Base-by-base conservation (phyloP, 257 asterid species). In the Cynanchum wilfordii region DNA sequence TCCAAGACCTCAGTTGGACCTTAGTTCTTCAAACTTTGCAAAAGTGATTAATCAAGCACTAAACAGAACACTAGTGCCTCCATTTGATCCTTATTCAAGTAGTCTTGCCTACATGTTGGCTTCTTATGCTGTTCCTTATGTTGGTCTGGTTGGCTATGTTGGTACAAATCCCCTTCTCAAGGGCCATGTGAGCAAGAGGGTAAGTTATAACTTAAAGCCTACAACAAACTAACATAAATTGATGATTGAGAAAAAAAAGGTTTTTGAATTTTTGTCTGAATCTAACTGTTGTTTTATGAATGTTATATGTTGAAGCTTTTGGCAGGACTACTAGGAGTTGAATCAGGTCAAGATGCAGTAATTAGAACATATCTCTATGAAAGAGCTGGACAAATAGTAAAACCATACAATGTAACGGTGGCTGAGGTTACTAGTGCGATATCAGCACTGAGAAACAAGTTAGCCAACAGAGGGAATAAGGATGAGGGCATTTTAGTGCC, bases 321-420 rank as follows among this genome's bases (percentile, higher is more conserved):
- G 77, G 88, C 77, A 69, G 88, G 88, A 33, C 73, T 87, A 11
- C 29, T 85, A 25, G 89, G 88, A 20, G 78, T 60, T 10, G 91
- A 85, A 75, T 58, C 77, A 0, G 84, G 81, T 55, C 88, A 87
- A 57, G 91, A 87, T 56, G 89, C 88, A 24, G 79, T 78, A 1
- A 79, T 87, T 13, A 78, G 89, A 19, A 47, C 19, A 50, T 70
- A 81, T 36, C 82, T 87, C 12, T 83, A 79, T 71, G 67, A 83
- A 15, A 66, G 82, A 38, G 82, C 80, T 17, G 7, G 33, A 0
- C 58, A 62, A 68, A 50, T 68, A 40, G 84, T 85, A 57, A 10
- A 24, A 25, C 91, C 89, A 0, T 79, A 87, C 73, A 69, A 69
- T 24, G 10, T 64, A 70, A 85, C 82, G 0, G 85, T 83, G 25